These are phyloP conservation scores for Citrus hindsii DNA, from an alignment of 345 rosid species.

Conservation along the genomic window DNA sequence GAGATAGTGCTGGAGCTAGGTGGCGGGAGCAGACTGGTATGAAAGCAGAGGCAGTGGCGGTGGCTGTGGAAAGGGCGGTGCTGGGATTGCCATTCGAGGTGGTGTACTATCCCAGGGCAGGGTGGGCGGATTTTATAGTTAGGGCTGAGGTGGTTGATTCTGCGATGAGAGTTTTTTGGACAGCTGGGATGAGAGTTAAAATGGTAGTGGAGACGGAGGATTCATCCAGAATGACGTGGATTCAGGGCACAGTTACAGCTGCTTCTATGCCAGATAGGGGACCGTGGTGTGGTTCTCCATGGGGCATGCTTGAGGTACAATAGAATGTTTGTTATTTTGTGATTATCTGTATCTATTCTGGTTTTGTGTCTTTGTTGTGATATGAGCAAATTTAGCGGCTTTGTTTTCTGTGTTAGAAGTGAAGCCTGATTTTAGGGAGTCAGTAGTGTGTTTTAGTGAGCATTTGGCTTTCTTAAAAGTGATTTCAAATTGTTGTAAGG, in stretches of 20 bases:
- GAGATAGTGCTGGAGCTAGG: slow-evolving; percentile 32
- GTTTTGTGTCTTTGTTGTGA: background rate
- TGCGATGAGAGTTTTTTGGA: slow-evolving; percentile 45
- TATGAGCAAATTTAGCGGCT: background rate
- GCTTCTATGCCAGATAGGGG: slow-evolving; percentile 39
- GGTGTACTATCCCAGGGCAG: slow-evolving; percentile 68
- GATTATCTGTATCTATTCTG: background rate
- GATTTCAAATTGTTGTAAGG: background rate
- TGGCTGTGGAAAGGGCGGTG: slow-evolving; percentile 52
- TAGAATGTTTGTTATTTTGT: background rate
- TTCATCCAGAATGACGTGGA: slow-evolving; percentile 66
- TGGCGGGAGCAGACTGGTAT: slow-evolving; percentile 47
- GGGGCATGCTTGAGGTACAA: slow-evolving; percentile 86
- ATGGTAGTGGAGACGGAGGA: slow-evolving; percentile 83
- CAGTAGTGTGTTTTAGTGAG: background rate
- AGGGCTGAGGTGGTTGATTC: slow-evolving; percentile 76
- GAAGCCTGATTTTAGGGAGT: background rate
- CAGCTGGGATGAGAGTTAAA: slow-evolving; percentile 71
- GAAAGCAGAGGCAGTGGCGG: slow-evolving; percentile 47
- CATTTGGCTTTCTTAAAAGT: background rate
- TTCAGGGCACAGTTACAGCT: slow-evolving; percentile 61
- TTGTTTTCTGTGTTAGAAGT: background rate
- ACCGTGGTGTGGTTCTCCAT: slow-evolving; percentile 73
- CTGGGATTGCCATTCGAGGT: slow-evolving; percentile 66
- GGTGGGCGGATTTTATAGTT: slow-evolving; percentile 78